Percentiles rank a stretch among this genome's conserved stretches.
Evolutionary conservation across 768 basidiomycete genomes (phyloP).

Genomic region (Boletus rubescentipes): DNA sequence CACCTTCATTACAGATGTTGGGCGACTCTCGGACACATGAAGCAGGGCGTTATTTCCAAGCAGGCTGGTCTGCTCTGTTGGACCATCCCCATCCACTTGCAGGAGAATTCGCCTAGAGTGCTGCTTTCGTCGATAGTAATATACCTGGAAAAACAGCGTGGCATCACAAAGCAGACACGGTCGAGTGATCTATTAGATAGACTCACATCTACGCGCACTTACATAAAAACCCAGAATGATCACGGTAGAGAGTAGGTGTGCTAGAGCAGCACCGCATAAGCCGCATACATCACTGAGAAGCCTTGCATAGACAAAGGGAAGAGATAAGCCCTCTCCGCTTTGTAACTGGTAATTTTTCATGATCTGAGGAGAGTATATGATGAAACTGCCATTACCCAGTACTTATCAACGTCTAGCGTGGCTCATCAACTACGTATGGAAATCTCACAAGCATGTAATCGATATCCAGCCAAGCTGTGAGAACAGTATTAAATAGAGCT

Average conservation of each 20-base stretch:
- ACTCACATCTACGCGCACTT: constrained; percentile 35
- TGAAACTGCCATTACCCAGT: constrained; percentile 54
- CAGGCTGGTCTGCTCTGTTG: constrained; percentile 41
- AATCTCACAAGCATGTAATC: constrained; percentile 76
- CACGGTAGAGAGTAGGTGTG: constrained; percentile 82
- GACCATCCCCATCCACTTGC: constrained; percentile 10
- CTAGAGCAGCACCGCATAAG: constrained; percentile 69
- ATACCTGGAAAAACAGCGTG: constrained; percentile 80
- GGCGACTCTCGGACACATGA: constrained; percentile 23
- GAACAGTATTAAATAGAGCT: not conserved
- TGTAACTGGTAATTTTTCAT: constrained; percentile 84
- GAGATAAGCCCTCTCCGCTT: constrained; percentile 92
- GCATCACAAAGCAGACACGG: constrained; percentile 89
- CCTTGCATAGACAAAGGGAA: constrained; percentile 83
- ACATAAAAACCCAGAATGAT: constrained; percentile 86
- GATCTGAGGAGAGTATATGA: constrained; percentile 90
- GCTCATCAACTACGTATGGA: too few relatives aligned
- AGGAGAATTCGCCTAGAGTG: constrained; percentile 2
- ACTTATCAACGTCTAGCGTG: too few relatives aligned
- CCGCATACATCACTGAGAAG: constrained; percentile 79
- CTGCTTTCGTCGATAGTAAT: constrained; percentile 80
- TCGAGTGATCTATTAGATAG: constrained; percentile 6
- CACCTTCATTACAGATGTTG: constrained; percentile 21
- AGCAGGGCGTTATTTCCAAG: constrained; percentile 33
- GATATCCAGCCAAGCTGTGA: constrained; percentile 84